Percentiles rank a stretch among this genome's conserved stretches.
phyloP scores from a whole-genome alignment of 1,284 basidiomycete species.

The Apiotrichum gracile region DNA sequence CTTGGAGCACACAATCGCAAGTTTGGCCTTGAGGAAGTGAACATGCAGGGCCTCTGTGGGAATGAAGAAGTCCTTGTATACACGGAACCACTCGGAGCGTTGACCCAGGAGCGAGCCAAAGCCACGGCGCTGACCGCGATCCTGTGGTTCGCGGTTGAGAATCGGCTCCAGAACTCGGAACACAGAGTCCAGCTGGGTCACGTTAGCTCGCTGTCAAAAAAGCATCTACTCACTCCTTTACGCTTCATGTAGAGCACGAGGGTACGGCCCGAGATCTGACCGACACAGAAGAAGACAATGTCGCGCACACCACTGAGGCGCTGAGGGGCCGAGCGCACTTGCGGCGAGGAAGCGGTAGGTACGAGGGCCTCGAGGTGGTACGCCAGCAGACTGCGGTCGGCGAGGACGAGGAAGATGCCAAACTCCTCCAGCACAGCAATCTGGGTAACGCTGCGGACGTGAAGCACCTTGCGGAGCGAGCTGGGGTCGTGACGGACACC shows the following conservation, averaged over 20 bases:
- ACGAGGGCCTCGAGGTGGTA: conserved; percentile 95
- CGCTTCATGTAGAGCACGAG: conserved; percentile 94
- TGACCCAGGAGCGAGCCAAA: conserved; percentile 69
- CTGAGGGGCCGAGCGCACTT: conserved; percentile 57
- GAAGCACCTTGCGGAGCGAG: conserved; percentile 82
- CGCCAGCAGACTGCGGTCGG: conserved; percentile 63
- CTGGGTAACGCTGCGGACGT: conserved; percentile 84
- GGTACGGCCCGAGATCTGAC: conserved; percentile 73
- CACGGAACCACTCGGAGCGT: conserved; percentile 84
- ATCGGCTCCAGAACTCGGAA: conserved; percentile 93
- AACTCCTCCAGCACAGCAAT: conserved; percentile 92
- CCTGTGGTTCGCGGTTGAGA: conserved; percentile 71
- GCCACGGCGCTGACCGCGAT: conserved; percentile 55
- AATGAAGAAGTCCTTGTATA: conserved; percentile 87
- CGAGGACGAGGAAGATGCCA: conserved; percentile 88
- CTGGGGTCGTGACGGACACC: conserved; percentile 80
- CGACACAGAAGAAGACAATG: conserved; percentile 90
- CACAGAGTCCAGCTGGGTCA: conserved; percentile 67
- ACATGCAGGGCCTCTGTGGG: conserved; percentile 82
- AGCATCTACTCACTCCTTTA: conserved; percentile 63
- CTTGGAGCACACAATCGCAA: conserved; percentile 84
- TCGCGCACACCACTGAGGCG: conserved; percentile 78
- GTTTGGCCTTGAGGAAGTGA: conserved; percentile 82
- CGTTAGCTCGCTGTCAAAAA: neutral
- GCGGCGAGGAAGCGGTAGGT: conserved; percentile 56